Conservation (phyloP, 306 rosid species). For the Coriaria nepalensis region DNA sequence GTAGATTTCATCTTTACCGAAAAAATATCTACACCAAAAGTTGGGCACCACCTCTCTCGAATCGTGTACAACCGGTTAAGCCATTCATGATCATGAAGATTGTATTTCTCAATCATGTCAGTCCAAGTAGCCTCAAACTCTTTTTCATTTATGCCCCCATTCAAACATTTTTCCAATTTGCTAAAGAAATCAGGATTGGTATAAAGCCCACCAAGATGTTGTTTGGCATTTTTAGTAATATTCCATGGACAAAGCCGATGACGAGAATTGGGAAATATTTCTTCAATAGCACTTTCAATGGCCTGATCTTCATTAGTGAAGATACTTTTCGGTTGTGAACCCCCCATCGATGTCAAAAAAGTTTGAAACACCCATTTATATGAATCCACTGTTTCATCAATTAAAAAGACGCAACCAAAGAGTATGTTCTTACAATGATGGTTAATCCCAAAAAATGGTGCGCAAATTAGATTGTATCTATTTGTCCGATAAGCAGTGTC, state of each 20-base stretch:
- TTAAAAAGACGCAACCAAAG: slow-evolving; percentile 19
- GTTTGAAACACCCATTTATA: slow-evolving; percentile 13
- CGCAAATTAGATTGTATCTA: slow-evolving; percentile 14
- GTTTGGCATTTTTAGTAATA: slow-evolving; percentile 11
- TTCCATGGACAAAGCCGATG: slow-evolving; percentile 5
- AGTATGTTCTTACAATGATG: slow-evolving; percentile 17
- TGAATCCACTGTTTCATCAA: slow-evolving; percentile 13
- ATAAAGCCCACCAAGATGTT: slow-evolving; percentile 2
- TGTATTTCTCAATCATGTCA: slow-evolving; percentile 8
- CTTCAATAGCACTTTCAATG: slow-evolving; percentile 6
- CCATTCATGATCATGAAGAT: slow-evolving; percentile 12
- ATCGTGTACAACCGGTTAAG: background rate
- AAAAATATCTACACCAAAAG: background rate
- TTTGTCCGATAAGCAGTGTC: slow-evolving; percentile 12
- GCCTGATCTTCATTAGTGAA: slow-evolving; percentile 9
- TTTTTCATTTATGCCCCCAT: slow-evolving; percentile 3
- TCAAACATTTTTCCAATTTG: slow-evolving; percentile 7
- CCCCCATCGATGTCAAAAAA: slow-evolving; percentile 14
- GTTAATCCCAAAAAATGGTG: slow-evolving; percentile 17
- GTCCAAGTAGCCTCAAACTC: slow-evolving; percentile 8
- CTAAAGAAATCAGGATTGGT: slow-evolving; percentile 12
- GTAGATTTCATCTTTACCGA: slow-evolving; percentile 1
- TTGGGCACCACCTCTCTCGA: slow-evolving; percentile 6
- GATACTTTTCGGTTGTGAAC: slow-evolving; percentile 9
- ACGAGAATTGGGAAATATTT: slow-evolving; percentile 5